These are phyloP conservation scores for Hamigera avellanea DNA, from an alignment of 495 filamentous ascomycete species.

Conservation along the genomic window DNA sequence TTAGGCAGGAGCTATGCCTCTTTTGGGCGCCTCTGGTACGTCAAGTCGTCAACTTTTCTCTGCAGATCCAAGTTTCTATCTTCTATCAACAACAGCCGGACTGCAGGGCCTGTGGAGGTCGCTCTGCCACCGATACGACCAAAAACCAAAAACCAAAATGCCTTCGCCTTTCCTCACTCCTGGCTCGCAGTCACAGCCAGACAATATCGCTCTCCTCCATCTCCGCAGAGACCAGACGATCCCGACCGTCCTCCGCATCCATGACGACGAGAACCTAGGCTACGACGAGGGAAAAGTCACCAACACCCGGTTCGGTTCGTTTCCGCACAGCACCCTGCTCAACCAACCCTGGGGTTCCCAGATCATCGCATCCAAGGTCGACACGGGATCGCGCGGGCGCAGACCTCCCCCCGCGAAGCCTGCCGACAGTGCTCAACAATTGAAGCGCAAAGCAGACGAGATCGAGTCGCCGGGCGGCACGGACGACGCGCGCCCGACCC, in stretches of 20 bases:
- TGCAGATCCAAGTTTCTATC: neutral
- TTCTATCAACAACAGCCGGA: too few relatives aligned
- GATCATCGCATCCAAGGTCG: conserved; percentile 76
- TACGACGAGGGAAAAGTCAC: conserved; percentile 73
- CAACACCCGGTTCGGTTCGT: conserved; percentile 92
- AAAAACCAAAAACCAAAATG: conserved; percentile 10
- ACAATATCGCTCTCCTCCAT: conserved; percentile 65
- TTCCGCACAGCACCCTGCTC: conserved; percentile 80
- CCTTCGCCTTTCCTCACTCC: conserved; percentile 65
- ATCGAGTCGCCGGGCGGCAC: conserved; percentile 19
- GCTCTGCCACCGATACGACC: neutral
- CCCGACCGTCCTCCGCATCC: conserved; percentile 56
- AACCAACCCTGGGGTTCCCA: conserved; percentile 82
- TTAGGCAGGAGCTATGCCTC: too few relatives aligned
- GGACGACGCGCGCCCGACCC: conserved; percentile 13
- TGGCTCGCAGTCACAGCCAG: conserved; percentile 38
- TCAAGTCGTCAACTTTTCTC: conserved; percentile 10
- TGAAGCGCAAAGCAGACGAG: conserved; percentile 45
- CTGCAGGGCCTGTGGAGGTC: too few relatives aligned
- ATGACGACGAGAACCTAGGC: conserved; percentile 50
- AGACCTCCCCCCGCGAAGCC: conserved; percentile 15
- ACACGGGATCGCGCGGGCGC: conserved; percentile 70
- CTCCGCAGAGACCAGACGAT: conserved; percentile 71
- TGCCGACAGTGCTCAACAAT: conserved; percentile 9
- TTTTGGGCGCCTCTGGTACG: too few relatives aligned